Percentiles rank a stretch among this genome's conserved stretches.
phyloP scores from a whole-genome alignment of 2,329 filamentous ascomycete species.

The Dothiorella sarmentorum region DNA sequence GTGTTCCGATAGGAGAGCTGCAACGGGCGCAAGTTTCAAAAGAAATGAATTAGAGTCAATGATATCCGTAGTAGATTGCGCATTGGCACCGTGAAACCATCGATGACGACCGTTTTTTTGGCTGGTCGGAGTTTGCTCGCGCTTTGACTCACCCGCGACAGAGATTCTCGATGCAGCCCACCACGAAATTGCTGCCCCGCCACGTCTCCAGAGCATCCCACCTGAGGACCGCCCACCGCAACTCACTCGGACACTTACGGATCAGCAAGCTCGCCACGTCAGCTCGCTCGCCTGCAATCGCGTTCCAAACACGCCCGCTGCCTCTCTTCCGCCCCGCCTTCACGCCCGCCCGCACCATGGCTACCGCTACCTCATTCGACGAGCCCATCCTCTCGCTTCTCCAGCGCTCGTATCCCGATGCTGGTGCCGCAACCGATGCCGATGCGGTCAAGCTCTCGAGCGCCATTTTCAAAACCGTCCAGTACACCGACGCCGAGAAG shows the following conservation, averaged over 20 bases:
- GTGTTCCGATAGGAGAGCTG: slow-evolving; percentile 3
- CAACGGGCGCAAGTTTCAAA: slow-evolving; percentile 12
- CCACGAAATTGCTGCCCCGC: slow-evolving; percentile 18
- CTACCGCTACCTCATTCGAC: slow-evolving; percentile 32
- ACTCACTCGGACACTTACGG: not conserved
- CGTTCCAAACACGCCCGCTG: slow-evolving; percentile 31
- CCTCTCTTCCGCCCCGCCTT: slow-evolving; percentile 29
- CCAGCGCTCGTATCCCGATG: slow-evolving; percentile 35
- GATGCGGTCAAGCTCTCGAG: slow-evolving; percentile 46
- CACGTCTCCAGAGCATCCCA: not conserved
- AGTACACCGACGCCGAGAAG: slow-evolving; percentile 75
- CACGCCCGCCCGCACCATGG: slow-evolving; percentile 30
- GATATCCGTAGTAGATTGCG: slow-evolving; percentile 15
- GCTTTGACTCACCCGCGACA: slow-evolving; percentile 17
- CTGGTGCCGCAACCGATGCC: slow-evolving; percentile 33
- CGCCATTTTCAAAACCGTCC: slow-evolving; percentile 65
- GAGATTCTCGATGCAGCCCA: slow-evolving; percentile 12
- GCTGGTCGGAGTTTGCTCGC: slow-evolving; percentile 14
- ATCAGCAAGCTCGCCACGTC: not conserved
- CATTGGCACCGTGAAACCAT: slow-evolving; percentile 1
- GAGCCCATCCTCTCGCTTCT: slow-evolving; percentile 34
- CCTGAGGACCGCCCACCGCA: not conserved
- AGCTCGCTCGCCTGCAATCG: slow-evolving; percentile 2
- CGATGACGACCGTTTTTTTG: slow-evolving; percentile 11
- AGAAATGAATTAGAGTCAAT: slow-evolving; percentile 16